A percentile compares a stretch with the other conserved stretches of the same genome.
Evolutionary conservation across 1,284 basidiomycete genomes (phyloP).

Genomic region (Neolentinus lepideus): DNA sequence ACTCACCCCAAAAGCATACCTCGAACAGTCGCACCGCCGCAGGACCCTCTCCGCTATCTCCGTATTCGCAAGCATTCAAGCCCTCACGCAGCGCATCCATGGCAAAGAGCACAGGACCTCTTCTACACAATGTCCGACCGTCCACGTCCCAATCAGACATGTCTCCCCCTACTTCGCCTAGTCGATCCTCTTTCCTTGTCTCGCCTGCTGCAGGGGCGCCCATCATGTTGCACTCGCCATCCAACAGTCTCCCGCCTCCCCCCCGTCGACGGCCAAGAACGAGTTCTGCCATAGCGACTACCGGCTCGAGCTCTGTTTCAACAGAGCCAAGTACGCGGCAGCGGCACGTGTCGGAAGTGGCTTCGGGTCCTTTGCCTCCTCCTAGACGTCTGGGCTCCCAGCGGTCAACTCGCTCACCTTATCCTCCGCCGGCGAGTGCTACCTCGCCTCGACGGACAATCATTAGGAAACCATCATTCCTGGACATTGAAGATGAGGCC

Average conservation of each 20-base stretch:
- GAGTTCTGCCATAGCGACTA: not conserved
- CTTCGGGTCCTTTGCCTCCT: slow-evolving; percentile 25
- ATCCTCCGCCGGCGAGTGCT: slow-evolving; percentile 12
- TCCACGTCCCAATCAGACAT: slow-evolving; percentile 21
- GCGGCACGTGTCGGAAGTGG: not conserved
- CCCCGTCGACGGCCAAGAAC: slow-evolving; percentile 21
- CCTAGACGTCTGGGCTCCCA: slow-evolving; percentile 19
- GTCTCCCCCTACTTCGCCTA: slow-evolving; percentile 11
- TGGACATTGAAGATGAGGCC: slow-evolving; percentile 52
- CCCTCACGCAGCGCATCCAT: slow-evolving; percentile 15
- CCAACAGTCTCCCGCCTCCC: slow-evolving; percentile 26
- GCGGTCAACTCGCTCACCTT: slow-evolving; percentile 3
- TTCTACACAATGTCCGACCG: slow-evolving; percentile 12
- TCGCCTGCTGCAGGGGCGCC: slow-evolving; percentile 5
- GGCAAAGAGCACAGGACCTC: slow-evolving; percentile 1
- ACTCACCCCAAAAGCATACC: not conserved
- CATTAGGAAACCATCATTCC: slow-evolving; percentile 62
- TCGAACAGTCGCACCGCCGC: not conserved
- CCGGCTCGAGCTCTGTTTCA: not conserved
- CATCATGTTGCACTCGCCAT: slow-evolving; percentile 2
- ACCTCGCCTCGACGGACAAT: slow-evolving; percentile 25
- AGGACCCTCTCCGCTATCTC: not conserved
- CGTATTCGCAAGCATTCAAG: not conserved
- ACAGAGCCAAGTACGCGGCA: not conserved
- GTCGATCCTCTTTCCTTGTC: slow-evolving; percentile 11